Base-by-base conservation (phyloP, 495 filamentous ascomycete species). In the Annulohypoxylon nitens region DNA sequence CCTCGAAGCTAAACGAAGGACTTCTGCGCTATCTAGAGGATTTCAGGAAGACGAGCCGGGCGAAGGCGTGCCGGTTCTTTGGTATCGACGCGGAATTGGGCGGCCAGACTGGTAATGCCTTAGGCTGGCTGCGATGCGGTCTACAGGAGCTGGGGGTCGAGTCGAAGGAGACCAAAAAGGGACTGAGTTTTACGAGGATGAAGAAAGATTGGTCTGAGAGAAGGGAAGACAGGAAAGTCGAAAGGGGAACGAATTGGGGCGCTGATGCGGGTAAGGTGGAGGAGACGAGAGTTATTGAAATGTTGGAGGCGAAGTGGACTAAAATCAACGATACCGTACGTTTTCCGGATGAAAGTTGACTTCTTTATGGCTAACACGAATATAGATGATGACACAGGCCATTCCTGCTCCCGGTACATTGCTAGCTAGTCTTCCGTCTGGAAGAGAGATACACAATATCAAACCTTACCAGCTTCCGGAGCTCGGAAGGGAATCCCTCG, bases 261-360 rank as follows among this genome's bases (percentile, higher is more conserved):
- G 84, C 90, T 54, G 93, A 97, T 82, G 96, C 91, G 0, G 96
- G 96, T 0, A 88, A 86, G 69, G 78, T 92, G 18, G 96, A 98
- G 76, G 96, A 99, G 81, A 88, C 86, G n/a, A 84, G 93, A 54
- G 92, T 97, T 1, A 85, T 97, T 68, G 90, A 95, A 71, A 93
- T 93, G 90, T 79, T 99, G 61, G 91, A 97, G 78, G 85, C 84
- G 54, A 97, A 97, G 78, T 99, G 96, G 96, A 87, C 86, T 34
- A 93, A 93, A 81, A 89, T 93, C 82, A 99, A 99, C 79, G 93
- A 97, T 82, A 97, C 92, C 12, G 93, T 97, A 78, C 82, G 91
- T 86, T 48, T 54, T 10, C 63, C 8, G 5, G 45, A 55, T 16
- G 0, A 23, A 12, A 45, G 34, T 9, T 0, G 34, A 53, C 16